These are phyloP conservation scores for Sarocladium oryzae DNA, from an alignment of 2,329 filamentous ascomycete genomes.

Conservation along the genomic window DNA sequence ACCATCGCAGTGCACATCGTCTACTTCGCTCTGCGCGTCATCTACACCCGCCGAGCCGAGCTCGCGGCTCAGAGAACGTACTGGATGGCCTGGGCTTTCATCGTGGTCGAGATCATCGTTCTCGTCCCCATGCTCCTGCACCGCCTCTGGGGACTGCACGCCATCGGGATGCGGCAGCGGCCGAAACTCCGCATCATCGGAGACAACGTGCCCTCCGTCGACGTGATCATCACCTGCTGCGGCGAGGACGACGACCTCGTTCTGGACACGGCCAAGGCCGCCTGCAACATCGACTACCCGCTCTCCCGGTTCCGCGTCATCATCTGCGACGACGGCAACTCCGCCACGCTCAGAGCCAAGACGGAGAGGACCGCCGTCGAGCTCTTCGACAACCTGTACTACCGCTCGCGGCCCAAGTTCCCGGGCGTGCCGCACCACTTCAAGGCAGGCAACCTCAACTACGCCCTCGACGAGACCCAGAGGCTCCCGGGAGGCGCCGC, in stretches of 20 bases:
- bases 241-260: constrained; percentile 50
- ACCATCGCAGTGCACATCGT: constrained; percentile 28
- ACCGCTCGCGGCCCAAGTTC: constrained; percentile 33
- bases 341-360: constrained; percentile 27
- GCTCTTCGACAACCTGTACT: constrained; percentile 35
- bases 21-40: constrained; percentile 46
- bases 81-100: constrained; percentile 50
- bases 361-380: constrained; percentile 23
- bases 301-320: constrained; percentile 45
- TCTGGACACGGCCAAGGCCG: constrained; percentile 49
- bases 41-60: constrained; percentile 46
- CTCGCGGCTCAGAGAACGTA: constrained; percentile 31
- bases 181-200: constrained; percentile 47
- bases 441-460: constrained; percentile 52
- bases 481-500: constrained; percentile 34
- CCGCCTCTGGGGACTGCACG: constrained; percentile 51
- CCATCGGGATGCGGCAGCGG: constrained; percentile 45
- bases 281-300: constrained; percentile 50
- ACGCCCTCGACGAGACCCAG: constrained; percentile 34
- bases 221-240: constrained; percentile 52
- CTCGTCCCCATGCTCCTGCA: constrained; percentile 50
- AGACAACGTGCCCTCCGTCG: constrained; percentile 44
- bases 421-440: constrained; percentile 36
- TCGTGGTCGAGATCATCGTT: constrained; percentile 46
- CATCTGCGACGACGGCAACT: constrained; percentile 49